phyloP scores from a whole-genome alignment of 1,284 basidiomycete species.

The Megacollybia platyphylla region DNA sequence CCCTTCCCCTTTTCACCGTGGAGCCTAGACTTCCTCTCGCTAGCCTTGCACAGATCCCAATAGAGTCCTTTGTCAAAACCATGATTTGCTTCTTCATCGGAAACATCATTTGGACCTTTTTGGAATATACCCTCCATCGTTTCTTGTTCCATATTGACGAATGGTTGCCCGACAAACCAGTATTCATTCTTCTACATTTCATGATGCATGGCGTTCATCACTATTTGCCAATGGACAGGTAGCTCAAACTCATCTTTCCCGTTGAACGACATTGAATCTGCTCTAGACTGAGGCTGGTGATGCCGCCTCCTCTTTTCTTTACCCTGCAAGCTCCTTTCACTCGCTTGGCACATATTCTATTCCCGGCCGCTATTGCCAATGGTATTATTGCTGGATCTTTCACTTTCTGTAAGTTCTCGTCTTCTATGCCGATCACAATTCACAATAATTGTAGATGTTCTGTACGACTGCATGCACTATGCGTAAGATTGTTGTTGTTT shows the following conservation, averaged over 20 bases:
- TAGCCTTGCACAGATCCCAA: slow-evolving; percentile 30
- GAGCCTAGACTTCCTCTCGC: slow-evolving; percentile 44
- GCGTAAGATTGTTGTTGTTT: slow-evolving; percentile 37
- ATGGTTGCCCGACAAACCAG: slow-evolving; percentile 75
- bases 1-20: slow-evolving; percentile 41
- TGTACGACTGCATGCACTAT: slow-evolving; percentile 91
- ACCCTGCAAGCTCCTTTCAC: slow-evolving; percentile 83
- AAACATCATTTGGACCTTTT: slow-evolving; percentile 86
- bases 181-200: slow-evolving; percentile 84
- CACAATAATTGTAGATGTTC: slow-evolving; percentile 40
- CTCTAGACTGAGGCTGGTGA: slow-evolving; percentile 78
- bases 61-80: slow-evolving; percentile 34
- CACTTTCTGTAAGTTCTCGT: slow-evolving; percentile 65
- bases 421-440: slow-evolving; percentile 3
- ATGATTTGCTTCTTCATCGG: slow-evolving; percentile 66
- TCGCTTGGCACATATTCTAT: slow-evolving; percentile 70
- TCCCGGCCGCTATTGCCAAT: slow-evolving; percentile 82
- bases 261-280: slow-evolving; percentile 6
- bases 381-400: slow-evolving; percentile 90
- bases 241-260: slow-evolving; percentile 4
- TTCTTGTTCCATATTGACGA: slow-evolving; percentile 97
- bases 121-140: slow-evolving; percentile 94
- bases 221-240: slow-evolving; percentile 94
- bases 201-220: slow-evolving; percentile 94
- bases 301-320: slow-evolving; percentile 87